Conservation (phyloP, 768 basidiomycete species). For the Hypholoma sublateritium region DNA sequence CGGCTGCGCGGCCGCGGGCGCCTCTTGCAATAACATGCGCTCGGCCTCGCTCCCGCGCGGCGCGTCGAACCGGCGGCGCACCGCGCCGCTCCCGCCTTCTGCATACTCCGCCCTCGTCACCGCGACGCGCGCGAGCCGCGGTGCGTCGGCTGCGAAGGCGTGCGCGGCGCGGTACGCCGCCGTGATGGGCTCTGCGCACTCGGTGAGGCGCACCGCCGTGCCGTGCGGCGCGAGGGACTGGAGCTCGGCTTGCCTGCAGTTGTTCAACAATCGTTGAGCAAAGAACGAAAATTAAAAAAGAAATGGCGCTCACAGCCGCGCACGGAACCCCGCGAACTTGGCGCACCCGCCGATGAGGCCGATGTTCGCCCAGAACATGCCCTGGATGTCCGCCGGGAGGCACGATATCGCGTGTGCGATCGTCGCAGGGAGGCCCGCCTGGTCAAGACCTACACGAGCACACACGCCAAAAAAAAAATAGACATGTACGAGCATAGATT, state of each 20-base stretch:
- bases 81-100: constrained; percentile 77
- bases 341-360: constrained; percentile 85
- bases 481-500: background rate
- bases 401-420: constrained; percentile 74
- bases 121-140: constrained; percentile 39
- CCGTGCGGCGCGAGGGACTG: no score
- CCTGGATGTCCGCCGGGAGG: constrained; percentile 80
- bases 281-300: constrained; percentile 1
- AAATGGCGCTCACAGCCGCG: constrained; percentile 63
- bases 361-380: constrained; percentile 96
- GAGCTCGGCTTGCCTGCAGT: no score
- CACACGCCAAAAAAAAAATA: background rate
- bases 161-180: constrained; percentile 65
- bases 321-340: constrained; percentile 69
- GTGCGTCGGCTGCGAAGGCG: constrained; percentile 41
- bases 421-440: constrained; percentile 75
- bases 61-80: constrained; percentile 66
- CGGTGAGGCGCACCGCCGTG: no score
- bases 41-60: constrained; percentile 18
- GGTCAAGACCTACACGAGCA: constrained; percentile 61
- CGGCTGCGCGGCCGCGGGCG: background rate
- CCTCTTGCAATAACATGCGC: no score
- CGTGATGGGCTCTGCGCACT: constrained; percentile 41
- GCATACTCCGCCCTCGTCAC: constrained; percentile 80
- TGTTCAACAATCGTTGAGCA: no score